Base-by-base conservation (phyloP, 768 basidiomycete genomes). In the Infundibulicybe gibba region DNA sequence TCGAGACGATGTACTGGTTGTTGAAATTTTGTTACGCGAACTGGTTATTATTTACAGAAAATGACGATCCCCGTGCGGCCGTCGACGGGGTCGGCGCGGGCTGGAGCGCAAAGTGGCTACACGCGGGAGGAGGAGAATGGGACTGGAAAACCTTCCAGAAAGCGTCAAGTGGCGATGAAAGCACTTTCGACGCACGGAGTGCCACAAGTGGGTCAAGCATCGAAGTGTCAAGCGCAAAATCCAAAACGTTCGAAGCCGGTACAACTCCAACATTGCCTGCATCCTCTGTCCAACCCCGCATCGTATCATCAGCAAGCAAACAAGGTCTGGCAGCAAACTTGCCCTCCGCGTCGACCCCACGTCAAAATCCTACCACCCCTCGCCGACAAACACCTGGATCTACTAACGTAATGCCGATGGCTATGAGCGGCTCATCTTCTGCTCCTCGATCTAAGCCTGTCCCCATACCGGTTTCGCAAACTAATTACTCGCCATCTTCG, bases 11-110 rank as follows among this genome's bases (percentile, higher is more conserved):
- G 3, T 89, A 87, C 58, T 90, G 87, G 87, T 60, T 89, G 20
- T 64, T 90, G 32, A 87, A 87, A 59, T 88, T 75, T 62, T 79
- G 85, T 46, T 90, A 90, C 52, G 80, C 81, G 6, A 85, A 88
- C 58, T 87, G 83, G 80, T 66, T 88, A 1, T 66, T 79, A 15
- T 90, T 90, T 68, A 76, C 77, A 48, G 76, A 81, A 44, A 61
- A 79, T 14, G 87, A 90, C 48, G 85, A 90, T 55, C 83, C 85
- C 15, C 68, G 83, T 16, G 63, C 66, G 16, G 81, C 86, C 2
- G 81, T 87, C 19, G 82, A 85, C 50, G 82, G 83, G 15, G 70
- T 81, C 19, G 83, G 83, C 14, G 76, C 77, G 11, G 84, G 85
- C 31, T 83, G 82, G 78, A 81, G 75, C 51, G 80, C 76, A 10